Evolutionary conservation across 2,329 filamentous ascomycete genomes (phyloP), one percentile per base, ranked within the genome.

Genomic region (Penicillium sp.): DNA sequence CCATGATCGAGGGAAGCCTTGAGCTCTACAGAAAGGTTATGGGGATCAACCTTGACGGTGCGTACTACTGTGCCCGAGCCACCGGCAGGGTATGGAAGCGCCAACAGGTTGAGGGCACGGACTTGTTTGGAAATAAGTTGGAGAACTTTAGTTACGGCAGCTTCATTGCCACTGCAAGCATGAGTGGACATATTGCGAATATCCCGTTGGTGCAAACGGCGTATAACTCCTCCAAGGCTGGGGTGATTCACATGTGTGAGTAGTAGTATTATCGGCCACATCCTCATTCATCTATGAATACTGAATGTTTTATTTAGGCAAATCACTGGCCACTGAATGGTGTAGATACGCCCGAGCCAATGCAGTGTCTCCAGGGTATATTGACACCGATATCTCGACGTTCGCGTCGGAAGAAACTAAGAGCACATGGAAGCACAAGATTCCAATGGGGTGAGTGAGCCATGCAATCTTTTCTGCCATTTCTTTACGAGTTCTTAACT

Each of bases 211-310:
- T 83, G 59, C 87, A 90, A 74, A 78, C 83, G 47, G 89, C 86
- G 75, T 93, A 93, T 83, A 92, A 92, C 68, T 88, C 88, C 28
- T 90, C 87, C 74, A 92, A 92, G 82, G 88, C 89, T 16, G 89
- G 85, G 65, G 87, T 91, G n/a, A 26, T 35, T 63, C 86, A 90
- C 75, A 82, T 92, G 53, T 87, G 84, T n/a, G n/a, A n/a, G n/a
- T n/a, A n/a, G n/a, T n/a, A n/a, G n/a, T n/a, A n/a, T n/a, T n/a
- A n/a, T n/a, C n/a, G n/a, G n/a, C n/a, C n/a, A n/a, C n/a, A n/a
- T n/a, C n/a, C n/a, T n/a, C n/a, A n/a, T n/a, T n/a, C n/a, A n/a
- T n/a, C n/a, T n/a, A n/a, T n/a, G n/a, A n/a, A n/a, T n/a, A n/a
- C n/a, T n/a, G n/a, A n/a, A n/a, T n/a, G n/a, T n/a, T n/a, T n/a